Percentiles rank a stretch among this genome's conserved stretches.
phyloP scores from a whole-genome alignment of 306 rosid species.

The Chamaecrista fasciculata region DNA sequence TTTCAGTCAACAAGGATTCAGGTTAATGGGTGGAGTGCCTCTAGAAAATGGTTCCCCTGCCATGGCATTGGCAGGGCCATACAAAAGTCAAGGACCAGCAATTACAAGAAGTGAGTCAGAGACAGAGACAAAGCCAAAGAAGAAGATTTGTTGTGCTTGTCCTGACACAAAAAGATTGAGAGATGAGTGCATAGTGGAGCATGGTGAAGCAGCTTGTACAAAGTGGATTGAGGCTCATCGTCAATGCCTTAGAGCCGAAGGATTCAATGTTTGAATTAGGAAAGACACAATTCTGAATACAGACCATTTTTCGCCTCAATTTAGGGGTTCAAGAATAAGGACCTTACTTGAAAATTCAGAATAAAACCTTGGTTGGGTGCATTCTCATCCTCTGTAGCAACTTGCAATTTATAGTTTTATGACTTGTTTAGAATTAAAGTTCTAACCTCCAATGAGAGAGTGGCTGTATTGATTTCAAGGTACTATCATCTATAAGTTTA shows the following conservation, averaged over 20 bases:
- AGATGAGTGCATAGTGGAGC: conserved; percentile 87
- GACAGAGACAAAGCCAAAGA: conserved; percentile 50
- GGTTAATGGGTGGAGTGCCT: neutral
- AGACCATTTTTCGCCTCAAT: neutral
- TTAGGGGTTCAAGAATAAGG: neutral
- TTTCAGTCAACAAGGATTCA: neutral
- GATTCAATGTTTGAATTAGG: conserved; percentile 61
- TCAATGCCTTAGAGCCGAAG: conserved; percentile 78
- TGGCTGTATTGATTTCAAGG: neutral
- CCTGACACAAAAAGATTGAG: conserved; percentile 68
- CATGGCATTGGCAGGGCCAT: conserved; percentile 16
- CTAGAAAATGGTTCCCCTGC: neutral
- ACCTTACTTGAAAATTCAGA: neutral
- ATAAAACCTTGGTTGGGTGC: neutral
- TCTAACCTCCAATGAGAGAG: neutral
- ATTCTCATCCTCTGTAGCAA: neutral
- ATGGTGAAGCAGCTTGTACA: conserved; percentile 72
- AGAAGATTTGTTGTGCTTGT: conserved; percentile 86
- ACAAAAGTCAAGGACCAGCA: conserved; percentile 26
- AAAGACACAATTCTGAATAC: neutral
- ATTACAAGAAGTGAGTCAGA: conserved; percentile 20
- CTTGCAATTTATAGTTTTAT: neutral
- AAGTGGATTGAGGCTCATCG: conserved; percentile 91
- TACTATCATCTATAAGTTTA: neutral
- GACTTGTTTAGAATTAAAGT: too few species aligned